A percentile compares a stretch with the other conserved stretches of the same genome.
Conservation (phyloP, 2,329 filamentous ascomycete species). For the Ceratocystis papillata region DNA sequence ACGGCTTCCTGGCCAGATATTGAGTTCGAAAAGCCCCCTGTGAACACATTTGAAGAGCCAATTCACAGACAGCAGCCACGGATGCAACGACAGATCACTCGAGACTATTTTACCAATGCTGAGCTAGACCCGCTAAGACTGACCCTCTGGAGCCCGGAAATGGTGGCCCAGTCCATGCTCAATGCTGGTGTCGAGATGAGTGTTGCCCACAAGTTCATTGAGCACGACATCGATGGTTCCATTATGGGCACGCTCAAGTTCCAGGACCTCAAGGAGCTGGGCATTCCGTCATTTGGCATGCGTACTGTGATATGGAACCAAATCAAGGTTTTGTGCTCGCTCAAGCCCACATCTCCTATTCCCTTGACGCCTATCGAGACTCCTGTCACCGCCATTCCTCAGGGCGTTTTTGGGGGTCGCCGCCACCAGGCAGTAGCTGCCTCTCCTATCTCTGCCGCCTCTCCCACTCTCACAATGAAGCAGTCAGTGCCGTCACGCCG, state of each 20-base stretch:
- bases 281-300: conserved; percentile 71
- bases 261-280: conserved; percentile 72
- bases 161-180: conserved; percentile 79
- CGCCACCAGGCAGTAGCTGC: conserved; percentile 24
- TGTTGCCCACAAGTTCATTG: conserved; percentile 72
- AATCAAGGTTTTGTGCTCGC: conserved; percentile 57
- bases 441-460: conserved; percentile 25
- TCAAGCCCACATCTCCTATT: conserved; percentile 40
- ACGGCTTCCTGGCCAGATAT: conserved; percentile 29
- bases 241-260: conserved; percentile 87
- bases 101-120: conserved; percentile 42
- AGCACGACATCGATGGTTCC: conserved; percentile 83
- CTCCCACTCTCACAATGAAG: background rate
- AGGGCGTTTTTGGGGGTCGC: conserved; percentile 30
- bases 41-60: conserved; percentile 1
- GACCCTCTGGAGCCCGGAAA: conserved; percentile 58
- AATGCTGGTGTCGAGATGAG: conserved; percentile 66
- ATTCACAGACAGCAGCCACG: background rate
- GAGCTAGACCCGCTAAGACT: conserved; percentile 51
- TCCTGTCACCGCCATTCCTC: conserved; percentile 37
- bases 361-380: conserved; percentile 53
- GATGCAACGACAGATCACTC: conserved; percentile 1
- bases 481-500: conserved; percentile 7
- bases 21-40: conserved; percentile 14
- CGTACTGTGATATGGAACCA: conserved; percentile 70